Percentiles rank a stretch among this genome's conserved stretches.
Evolutionary conservation across 495 filamentous ascomycete genomes (phyloP).

Genomic region (Acidiella bohemica): DNA sequence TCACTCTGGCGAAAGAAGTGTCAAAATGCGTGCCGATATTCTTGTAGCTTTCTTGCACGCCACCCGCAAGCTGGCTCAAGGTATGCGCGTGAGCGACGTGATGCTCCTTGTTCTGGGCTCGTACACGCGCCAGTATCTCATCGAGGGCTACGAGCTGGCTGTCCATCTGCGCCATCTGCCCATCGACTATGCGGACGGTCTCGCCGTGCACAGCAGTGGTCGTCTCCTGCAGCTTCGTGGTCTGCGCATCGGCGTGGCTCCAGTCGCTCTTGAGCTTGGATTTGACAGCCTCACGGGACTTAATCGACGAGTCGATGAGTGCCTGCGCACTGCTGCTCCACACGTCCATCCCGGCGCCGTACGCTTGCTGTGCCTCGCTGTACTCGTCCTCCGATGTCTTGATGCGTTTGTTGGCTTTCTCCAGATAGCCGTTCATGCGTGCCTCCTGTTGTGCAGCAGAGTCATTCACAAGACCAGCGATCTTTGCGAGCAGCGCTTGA

Average conservation of each 20-base stretch:
- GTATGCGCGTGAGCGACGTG: constrained; percentile 51
- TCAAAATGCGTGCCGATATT: constrained; percentile 53
- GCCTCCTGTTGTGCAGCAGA: constrained; percentile 59
- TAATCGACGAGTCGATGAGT: constrained; percentile 55
- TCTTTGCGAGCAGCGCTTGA: constrained; percentile 57
- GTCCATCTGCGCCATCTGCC: constrained; percentile 74
- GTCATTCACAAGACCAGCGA: constrained; percentile 57
- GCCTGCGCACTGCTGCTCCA: constrained; percentile 59
- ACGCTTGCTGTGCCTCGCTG: constrained; percentile 40
- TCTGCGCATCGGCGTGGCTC: constrained; percentile 67
- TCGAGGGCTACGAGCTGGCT: constrained; percentile 78
- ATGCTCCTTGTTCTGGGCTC: constrained; percentile 65
- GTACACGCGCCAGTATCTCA: constrained; percentile 75
- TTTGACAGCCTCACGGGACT: constrained; percentile 64
- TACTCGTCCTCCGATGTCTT: constrained; percentile 16
- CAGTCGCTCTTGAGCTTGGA: constrained; percentile 76
- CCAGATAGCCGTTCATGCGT: constrained; percentile 46
- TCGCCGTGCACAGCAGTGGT: constrained; percentile 85
- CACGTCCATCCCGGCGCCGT: constrained; percentile 55
- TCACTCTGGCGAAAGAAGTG: constrained; percentile 45
- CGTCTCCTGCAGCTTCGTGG: constrained; percentile 60
- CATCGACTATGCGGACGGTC: constrained; percentile 78
- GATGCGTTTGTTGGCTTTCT: constrained; percentile 14
- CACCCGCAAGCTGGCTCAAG: constrained; percentile 44
- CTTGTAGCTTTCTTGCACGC: constrained; percentile 55